phyloP scores from a whole-genome alignment of 148 eudicot species.

The Silene latifolia region DNA sequence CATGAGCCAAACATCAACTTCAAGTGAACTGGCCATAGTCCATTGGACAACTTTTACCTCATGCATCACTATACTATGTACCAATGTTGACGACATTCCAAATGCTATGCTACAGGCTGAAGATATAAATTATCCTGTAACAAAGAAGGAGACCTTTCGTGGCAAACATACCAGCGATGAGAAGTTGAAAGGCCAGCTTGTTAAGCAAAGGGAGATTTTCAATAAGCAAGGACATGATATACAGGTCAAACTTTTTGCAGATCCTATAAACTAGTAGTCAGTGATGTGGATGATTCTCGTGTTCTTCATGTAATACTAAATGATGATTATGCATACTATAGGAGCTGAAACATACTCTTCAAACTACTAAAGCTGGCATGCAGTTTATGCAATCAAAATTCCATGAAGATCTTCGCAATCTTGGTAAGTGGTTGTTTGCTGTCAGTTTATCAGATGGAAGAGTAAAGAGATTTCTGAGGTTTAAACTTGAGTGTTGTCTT shows the following conservation, averaged over 20 bases:
- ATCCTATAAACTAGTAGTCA: not conserved
- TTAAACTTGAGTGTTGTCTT: not conserved
- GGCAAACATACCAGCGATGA: slow-evolving; percentile 36
- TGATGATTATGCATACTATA: slow-evolving; percentile 23
- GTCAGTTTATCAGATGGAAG: not conserved
- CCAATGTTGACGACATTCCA: slow-evolving; percentile 7
- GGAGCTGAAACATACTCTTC: slow-evolving; percentile 75
- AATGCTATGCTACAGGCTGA: slow-evolving; percentile 39
- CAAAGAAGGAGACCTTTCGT: slow-evolving; percentile 31
- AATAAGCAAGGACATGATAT: slow-evolving; percentile 73
- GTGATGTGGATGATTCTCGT: slow-evolving; percentile 2
- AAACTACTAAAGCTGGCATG: slow-evolving; percentile 84
- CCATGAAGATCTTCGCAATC: slow-evolving; percentile 71
- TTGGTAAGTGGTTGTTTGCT: slow-evolving; percentile 53
- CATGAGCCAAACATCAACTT: not conserved
- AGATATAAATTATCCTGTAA: slow-evolving; percentile 25
- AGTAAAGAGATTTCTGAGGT: not conserved
- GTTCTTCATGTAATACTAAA: not conserved
- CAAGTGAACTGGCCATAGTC: not conserved
- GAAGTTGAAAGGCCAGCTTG: slow-evolving; percentile 41
- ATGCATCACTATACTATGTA: not conserved
- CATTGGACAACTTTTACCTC: not conserved
- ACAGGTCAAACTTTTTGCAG: slow-evolving; percentile 37
- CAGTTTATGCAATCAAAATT: slow-evolving; percentile 87
- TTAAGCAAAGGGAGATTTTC: slow-evolving; percentile 58